Percentiles rank a stretch among this genome's conserved stretches.
These are phyloP conservation scores for Calendula officinalis DNA, from an alignment of 129 eudicot species.

Conservation along the genomic window DNA sequence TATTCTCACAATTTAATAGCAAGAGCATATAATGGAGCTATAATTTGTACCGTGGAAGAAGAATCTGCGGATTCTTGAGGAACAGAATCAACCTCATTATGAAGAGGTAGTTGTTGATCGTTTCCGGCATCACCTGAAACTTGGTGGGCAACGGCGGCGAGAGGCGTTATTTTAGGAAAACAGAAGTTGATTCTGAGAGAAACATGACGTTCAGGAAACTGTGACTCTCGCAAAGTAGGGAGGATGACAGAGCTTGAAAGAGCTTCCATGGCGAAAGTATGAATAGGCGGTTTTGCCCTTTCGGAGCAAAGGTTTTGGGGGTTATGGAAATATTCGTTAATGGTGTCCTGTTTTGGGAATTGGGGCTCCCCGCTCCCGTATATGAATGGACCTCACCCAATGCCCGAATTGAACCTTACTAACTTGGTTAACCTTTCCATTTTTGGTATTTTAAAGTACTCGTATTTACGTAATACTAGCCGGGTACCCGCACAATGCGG, in stretches of 20 bases:
- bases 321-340: too few species aligned
- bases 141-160: not conserved
- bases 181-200: not conserved
- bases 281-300: not conserved
- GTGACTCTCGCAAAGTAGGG: not conserved
- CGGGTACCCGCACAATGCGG: too few species aligned
- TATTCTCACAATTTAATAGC: too few species aligned
- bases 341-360: too few species aligned
- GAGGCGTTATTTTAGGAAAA: slow-evolving; percentile 3
- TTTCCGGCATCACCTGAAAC: slow-evolving; percentile 15
- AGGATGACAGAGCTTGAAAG: slow-evolving; percentile 8
- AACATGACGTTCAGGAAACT: not conserved
- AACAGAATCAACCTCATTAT: not conserved
- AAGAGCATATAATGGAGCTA: not conserved
- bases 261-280: not conserved
- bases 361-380: too few species aligned
- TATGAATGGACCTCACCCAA: too few species aligned
- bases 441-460: too few species aligned
- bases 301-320: too few species aligned
- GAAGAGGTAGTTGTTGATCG: not conserved
- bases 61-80: not conserved
- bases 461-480: too few species aligned
- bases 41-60: not conserved
- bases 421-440: too few species aligned
- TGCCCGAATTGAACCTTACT: too few species aligned